These are phyloP conservation scores for Sarcodon aspratus DNA, from an alignment of 768 basidiomycete species.

Conservation along the genomic window DNA sequence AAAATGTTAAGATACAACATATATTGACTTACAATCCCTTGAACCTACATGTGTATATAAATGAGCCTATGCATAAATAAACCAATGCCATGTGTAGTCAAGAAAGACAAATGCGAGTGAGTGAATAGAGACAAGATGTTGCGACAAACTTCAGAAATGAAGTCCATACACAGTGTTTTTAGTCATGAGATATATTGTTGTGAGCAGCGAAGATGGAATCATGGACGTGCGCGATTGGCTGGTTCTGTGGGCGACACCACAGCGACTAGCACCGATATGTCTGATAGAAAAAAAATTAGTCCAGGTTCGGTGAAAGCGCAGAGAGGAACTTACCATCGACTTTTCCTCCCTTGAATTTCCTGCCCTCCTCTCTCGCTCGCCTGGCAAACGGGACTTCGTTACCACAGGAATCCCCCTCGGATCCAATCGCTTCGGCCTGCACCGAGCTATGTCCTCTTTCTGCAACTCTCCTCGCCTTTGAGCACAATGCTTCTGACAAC, in stretches of 20 bases:
- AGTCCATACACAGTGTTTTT: no score
- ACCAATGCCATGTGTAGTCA: no score
- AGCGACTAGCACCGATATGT: conserved; percentile 58
- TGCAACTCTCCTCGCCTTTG: conserved; percentile 60
- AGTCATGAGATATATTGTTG: no score
- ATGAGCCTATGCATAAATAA: no score
- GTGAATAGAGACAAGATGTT: no score
- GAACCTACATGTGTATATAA: no score
- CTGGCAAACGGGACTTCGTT: conserved; percentile 75
- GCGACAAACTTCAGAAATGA: no score
- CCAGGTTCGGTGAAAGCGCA: conserved; percentile 1
- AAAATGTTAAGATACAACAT: no score
- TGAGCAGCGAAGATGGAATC: no score
- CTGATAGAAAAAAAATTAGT: conserved; percentile 18
- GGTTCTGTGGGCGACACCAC: conserved; percentile 39
- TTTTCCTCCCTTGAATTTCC: conserved; percentile 70
- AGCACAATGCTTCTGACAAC: conserved; percentile 74
- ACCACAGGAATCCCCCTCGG: conserved; percentile 1
- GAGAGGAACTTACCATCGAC: conserved; percentile 53
- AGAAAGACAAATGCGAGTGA: no score
- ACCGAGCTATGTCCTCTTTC: conserved; percentile 21
- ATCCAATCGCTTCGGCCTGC: neutral
- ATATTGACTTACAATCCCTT: no score
- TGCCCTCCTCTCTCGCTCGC: conserved; percentile 67
- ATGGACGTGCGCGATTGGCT: neutral